Evolutionary conservation across 805 yeast genomes (phyloP).

Genomic region (Starmerella cellae): DNA sequence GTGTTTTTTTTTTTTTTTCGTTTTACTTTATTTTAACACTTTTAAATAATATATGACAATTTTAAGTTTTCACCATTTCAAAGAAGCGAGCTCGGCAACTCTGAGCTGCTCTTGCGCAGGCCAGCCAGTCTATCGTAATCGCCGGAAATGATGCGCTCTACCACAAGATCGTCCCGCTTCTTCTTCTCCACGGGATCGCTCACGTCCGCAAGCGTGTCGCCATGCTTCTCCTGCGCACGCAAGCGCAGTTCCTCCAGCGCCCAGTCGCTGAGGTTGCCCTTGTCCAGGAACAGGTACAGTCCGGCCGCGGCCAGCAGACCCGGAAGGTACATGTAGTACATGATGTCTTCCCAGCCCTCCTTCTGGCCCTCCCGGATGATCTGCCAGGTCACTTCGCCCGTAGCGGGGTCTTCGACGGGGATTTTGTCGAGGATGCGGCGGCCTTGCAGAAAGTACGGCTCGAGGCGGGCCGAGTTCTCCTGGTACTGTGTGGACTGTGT

Average conservation of each 20-base stretch:
- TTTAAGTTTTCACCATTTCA: constrained; percentile 7
- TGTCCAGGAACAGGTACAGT: constrained; percentile 38
- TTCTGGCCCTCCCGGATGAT: constrained; percentile 58
- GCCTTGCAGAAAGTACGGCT: constrained; percentile 38
- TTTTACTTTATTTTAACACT: background rate
- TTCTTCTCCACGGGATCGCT: constrained; percentile 42
- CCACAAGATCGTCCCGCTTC: constrained; percentile 61
- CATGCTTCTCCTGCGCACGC: constrained; percentile 57
- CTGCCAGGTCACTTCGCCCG: constrained; percentile 70
- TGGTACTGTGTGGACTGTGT: constrained; percentile 43
- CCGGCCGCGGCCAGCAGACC: constrained; percentile 46
- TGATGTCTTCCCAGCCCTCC: constrained; percentile 77
- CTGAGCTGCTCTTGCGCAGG: constrained; percentile 27
- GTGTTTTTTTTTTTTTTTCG: background rate
- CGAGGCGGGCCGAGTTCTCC: constrained; percentile 50
- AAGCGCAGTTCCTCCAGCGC: constrained; percentile 69
- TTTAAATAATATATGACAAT: background rate
- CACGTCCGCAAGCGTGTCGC: constrained; percentile 25
- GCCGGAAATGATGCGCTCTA: constrained; percentile 70
- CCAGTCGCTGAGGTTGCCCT: constrained; percentile 53
- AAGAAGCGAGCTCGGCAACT: constrained; percentile 27
- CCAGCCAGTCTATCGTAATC: constrained; percentile 54
- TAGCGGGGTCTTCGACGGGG: constrained; percentile 65
- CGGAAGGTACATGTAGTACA: constrained; percentile 62
- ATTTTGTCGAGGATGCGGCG: constrained; percentile 67